A percentile compares a stretch with the other conserved stretches of the same genome.
Conservation (phyloP, 345 rosid species). For the Aethionema arabicum region DNA sequence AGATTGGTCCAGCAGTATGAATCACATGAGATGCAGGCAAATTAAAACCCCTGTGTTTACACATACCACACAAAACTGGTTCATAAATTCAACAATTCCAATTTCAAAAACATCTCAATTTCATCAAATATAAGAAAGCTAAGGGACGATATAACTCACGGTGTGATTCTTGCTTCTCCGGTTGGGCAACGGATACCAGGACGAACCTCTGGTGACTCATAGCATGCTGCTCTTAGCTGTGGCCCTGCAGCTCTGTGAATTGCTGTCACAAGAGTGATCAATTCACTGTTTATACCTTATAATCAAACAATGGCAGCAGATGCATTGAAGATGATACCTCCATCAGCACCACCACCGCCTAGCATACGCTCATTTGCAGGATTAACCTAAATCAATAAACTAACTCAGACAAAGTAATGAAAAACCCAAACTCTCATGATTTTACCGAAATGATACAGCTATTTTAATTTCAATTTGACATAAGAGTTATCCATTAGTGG, state of each 20-base stretch:
- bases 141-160: slow-evolving; percentile 38
- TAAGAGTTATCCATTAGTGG: no score
- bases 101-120: neutral
- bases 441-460: no score
- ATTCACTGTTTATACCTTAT: neutral
- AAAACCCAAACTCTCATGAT: no score
- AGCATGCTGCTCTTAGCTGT: slow-evolving; percentile 63
- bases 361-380: slow-evolving; percentile 88
- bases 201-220: slow-evolving; percentile 58
- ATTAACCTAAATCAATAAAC: slow-evolving; percentile 48
- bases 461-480: no score
- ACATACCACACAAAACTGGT: slow-evolving; percentile 15
- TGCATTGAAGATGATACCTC: slow-evolving; percentile 44
- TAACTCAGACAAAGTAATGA: neutral
- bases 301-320: slow-evolving; percentile 2
- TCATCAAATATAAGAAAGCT: neutral
- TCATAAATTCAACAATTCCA: slow-evolving; percentile 17
- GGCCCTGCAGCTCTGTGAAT: slow-evolving; percentile 87
- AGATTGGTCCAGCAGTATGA: slow-evolving; percentile 83
- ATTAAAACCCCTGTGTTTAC: slow-evolving; percentile 71
- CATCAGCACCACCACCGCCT: slow-evolving; percentile 96
- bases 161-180: slow-evolving; percentile 89
- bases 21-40: slow-evolving; percentile 74
- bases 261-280: slow-evolving; percentile 42
- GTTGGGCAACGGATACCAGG: slow-evolving; percentile 76